Evolutionary conservation across 2,329 filamentous ascomycete species (phyloP), one percentile per base, ranked within the genome.

Genomic region (Fonsecaea erecta): DNA sequence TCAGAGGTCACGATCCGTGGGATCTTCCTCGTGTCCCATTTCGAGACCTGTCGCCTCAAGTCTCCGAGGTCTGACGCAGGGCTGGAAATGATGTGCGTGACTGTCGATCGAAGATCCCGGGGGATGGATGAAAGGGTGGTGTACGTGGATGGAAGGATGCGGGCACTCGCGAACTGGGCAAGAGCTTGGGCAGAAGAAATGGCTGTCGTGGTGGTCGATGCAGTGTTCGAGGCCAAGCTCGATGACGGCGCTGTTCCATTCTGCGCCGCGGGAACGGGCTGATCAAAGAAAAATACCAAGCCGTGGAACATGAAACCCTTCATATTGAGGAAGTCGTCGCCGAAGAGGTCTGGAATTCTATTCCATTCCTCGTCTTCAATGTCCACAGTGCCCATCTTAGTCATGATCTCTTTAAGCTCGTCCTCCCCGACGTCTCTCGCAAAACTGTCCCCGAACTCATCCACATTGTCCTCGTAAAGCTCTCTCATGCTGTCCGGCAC

Each of bases 371-470:
- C 40, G 12, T 28, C 32, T 26, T 54, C 46, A 16, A 40, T 46
- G 16, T 58, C 60, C 14, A 68, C 46, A 51, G 2, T 79, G 79
- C n/a, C 89, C 67, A 71, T 71, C 56, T 66, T 63, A 14, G 62
- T 53, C 67, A 72, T 71, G 40, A 63, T 65, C 43, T 65, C 64
- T 30, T 51, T 63, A 54, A 97, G 82, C 72, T 94, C 90, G 1
- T 86, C 83, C 0, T 85, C 71, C 0, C 81, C 83, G 8, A 90
- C 79, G 71, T 96, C 88, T 3, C 93, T 83, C 0, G 88, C 85
- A 76, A 91, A 98, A 73, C 92, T 93, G 75, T 99, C 95, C 0
- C 90, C 90, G 71, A 87, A 95, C 60, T 83, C 80, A 75, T 99
- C 95, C 1, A 90, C 83, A 68, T 90, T 91, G 2, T 79, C 78